Base-by-base conservation (phyloP, 164 flowering plant genomes). In the Houttuynia cordata region DNA sequence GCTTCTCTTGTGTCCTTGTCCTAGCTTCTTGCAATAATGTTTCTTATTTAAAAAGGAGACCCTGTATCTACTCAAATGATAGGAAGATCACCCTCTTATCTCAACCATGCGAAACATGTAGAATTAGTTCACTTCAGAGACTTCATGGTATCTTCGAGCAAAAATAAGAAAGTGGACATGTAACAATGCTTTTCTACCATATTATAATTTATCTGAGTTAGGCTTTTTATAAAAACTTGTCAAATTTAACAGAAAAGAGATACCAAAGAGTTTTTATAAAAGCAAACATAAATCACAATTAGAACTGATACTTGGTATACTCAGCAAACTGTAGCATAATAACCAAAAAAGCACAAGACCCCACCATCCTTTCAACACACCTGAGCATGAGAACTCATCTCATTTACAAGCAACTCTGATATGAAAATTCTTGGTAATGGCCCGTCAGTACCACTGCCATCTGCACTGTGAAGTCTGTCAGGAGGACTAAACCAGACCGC, bases 401-500 rank as follows among this genome's bases (percentile, higher is more conserved):
- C 83, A 69, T 93, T 84, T 5, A 93, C 99, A 63, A 90, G 90
- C 74, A 93, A 92, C 74, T 93, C 92, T 34, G 97, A 88, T 66
- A 93, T 83, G 47, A 93, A 90, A 42, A 93, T 70, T 71, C 99
- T 81, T 0, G 99, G 99, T 60, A 93, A 73, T 62, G 99, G 99
- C 24, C 99, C 99, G 75, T 73, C 60, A 24, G 80, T 74, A 42
- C 95, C 84, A 64, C 69, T 68, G 51, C 91, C 86, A 24, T 51
- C 62, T 61, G 60, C 73, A 60, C 62, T 22, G 66, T n/a, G 20
- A 8, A 61, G 65, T 62, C 19, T 23, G 23, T 25, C 61, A 6
- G 99, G 97, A 58, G 99, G 99, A 51, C 93, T 79, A 72, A 88
- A 90, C 99, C 99, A 93, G 51, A 83, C 50, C 5, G 96, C 99